Evolutionary conservation across 1,139 yeast species (phyloP).

Genomic region (Martiniozyma asiatica): DNA sequence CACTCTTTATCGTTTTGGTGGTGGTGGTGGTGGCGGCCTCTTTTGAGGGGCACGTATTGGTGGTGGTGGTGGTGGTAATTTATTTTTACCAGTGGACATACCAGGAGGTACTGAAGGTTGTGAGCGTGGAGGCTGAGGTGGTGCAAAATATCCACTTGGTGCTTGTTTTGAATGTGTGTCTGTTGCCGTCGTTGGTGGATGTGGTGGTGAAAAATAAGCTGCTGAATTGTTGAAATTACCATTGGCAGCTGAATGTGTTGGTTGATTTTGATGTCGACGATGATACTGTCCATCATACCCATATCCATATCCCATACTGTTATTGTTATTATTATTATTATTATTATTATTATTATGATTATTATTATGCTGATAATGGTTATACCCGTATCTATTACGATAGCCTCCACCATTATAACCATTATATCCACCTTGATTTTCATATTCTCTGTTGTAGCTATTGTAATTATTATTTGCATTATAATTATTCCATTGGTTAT

Average conservation of each 20-base stretch:
- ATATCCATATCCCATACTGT: too few relatives aligned
- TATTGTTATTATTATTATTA: too few relatives aligned
- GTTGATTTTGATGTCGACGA: not conserved
- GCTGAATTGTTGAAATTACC: not conserved
- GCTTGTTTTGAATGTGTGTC: not conserved
- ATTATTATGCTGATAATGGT: slow-evolving; percentile 1
- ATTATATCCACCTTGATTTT: not conserved
- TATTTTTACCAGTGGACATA: not conserved
- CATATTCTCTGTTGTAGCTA: not conserved
- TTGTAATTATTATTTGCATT: not conserved
- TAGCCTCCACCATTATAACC: not conserved
- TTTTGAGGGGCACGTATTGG: not conserved
- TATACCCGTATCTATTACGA: not conserved
- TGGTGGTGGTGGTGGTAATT: slow-evolving; percentile 1
- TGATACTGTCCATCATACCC: not conserved
- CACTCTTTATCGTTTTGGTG: slow-evolving; percentile 7
- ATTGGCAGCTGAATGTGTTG: not conserved
- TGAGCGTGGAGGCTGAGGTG: slow-evolving; percentile 4
- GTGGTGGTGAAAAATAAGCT: slow-evolving; percentile 1
- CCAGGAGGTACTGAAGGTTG: slow-evolving; percentile 15
- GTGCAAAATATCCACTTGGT: not conserved
- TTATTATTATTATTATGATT: not conserved
- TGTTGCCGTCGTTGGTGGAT: not conserved
- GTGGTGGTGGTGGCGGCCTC: slow-evolving; percentile 14
- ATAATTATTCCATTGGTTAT: too few relatives aligned